Conservation (phyloP, 2,329 filamentous ascomycete genomes). For the Fusarium newnesense region DNA sequence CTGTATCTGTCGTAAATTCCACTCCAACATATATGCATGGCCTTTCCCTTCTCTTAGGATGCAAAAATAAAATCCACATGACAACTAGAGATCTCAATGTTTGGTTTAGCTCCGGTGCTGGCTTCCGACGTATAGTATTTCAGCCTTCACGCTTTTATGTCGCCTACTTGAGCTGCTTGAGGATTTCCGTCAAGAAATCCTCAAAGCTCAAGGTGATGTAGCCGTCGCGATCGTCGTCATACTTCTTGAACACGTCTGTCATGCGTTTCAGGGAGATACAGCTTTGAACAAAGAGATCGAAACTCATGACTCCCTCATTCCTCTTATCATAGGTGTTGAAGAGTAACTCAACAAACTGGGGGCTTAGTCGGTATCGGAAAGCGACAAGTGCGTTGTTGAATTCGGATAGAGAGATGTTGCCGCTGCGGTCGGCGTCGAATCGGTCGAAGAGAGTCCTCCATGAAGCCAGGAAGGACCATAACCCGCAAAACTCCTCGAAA, state of each 20-base stretch:
- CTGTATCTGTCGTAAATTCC: conserved; percentile 21
- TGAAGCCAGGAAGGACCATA: conserved; percentile 95
- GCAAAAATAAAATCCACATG: conserved; percentile 12
- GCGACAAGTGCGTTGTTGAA: conserved; percentile 91
- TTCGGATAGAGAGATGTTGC: conserved; percentile 86
- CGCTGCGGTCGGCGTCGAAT: conserved; percentile 88
- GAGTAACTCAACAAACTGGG: conserved; percentile 83
- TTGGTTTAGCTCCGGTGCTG: neutral
- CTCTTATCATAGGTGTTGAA: conserved; percentile 91
- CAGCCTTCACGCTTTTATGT: neutral
- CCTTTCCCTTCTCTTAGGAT: neutral
- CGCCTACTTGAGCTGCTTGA: conserved; percentile 66
- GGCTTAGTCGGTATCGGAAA: conserved; percentile 91
- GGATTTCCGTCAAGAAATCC: conserved; percentile 78
- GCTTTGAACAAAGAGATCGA: conserved; percentile 97
- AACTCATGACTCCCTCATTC: conserved; percentile 78
- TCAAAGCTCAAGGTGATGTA: conserved; percentile 88
- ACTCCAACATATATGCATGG: conserved; percentile 10
- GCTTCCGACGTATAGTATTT: neutral
- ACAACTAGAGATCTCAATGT: neutral
- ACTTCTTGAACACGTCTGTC: conserved; percentile 99
- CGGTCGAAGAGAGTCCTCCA: conserved; percentile 96
- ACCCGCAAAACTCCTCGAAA: conserved; percentile 94
- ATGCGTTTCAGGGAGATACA: conserved; percentile 97
- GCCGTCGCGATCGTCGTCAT: conserved; percentile 95